Conservation (phyloP, 441 rosid genomes). For the Pelargonium citronellum region DNA sequence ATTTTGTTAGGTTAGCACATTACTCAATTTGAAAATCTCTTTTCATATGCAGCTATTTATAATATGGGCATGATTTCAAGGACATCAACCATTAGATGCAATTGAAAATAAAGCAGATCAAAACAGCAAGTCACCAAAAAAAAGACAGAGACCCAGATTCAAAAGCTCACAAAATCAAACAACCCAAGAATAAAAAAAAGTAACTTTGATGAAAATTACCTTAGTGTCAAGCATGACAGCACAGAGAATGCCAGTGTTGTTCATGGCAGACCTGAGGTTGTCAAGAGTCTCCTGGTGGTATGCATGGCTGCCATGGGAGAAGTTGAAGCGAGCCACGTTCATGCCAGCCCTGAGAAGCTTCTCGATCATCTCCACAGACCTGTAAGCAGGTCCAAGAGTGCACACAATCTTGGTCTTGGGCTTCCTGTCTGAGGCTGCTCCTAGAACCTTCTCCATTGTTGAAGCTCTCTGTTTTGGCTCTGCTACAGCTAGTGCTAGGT, state of each 20-base stretch:
- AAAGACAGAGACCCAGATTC: neutral
- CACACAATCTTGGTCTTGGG: conserved; percentile 90
- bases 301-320: conserved; percentile 86
- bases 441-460: conserved; percentile 19
- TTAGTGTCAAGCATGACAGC: conserved; percentile 97
- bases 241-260: conserved; percentile 72
- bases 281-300: conserved; percentile 86
- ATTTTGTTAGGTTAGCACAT: neutral
- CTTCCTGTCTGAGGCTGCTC: conserved; percentile 20
- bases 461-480: neutral
- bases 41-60: neutral
- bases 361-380: conserved; percentile 68
- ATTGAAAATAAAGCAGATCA: too few relatives aligned
- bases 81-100: too few relatives aligned
- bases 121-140: neutral
- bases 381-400: conserved; percentile 81
- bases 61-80: too few relatives aligned
- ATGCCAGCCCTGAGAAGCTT: conserved; percentile 78
- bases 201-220: conserved; percentile 30
- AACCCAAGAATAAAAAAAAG: neutral
- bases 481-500: neutral
- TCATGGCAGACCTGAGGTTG: conserved; percentile 72
- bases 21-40: neutral
- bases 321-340: conserved; percentile 93
- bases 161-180: neutral